These are phyloP conservation scores for Globisporangium megalacanthum DNA, from an alignment of 352 stramenopile species.

Conservation along the genomic window DNA sequence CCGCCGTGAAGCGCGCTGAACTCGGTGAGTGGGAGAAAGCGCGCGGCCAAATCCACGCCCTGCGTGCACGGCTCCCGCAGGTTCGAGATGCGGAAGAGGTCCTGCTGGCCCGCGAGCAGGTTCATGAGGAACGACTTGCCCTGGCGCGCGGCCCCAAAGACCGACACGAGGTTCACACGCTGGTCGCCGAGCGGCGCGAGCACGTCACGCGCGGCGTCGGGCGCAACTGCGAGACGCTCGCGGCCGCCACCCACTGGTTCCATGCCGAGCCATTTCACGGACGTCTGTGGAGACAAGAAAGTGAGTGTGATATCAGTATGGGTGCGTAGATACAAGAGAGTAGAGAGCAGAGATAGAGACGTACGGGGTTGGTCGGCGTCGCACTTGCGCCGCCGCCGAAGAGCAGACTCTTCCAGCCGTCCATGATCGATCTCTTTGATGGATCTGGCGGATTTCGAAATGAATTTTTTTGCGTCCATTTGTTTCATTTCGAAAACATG, in stretches of 20 bases:
- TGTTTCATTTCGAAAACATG: no score
- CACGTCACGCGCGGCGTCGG: conserved; percentile 50
- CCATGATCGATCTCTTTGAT: conserved; percentile 14
- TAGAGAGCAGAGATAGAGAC: not conserved
- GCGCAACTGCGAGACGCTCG: conserved; percentile 69
- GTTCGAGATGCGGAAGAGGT: conserved; percentile 87
- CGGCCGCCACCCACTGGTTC: conserved; percentile 21
- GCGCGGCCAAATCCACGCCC: conserved; percentile 73
- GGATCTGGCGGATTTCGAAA: not conserved
- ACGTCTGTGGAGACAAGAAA: conserved; percentile 12
- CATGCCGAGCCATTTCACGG: conserved; percentile 85
- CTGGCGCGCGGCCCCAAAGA: conserved; percentile 80
- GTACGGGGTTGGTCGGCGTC: conserved; percentile 10
- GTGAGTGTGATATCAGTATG: not conserved
- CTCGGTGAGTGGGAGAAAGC: conserved; percentile 59
- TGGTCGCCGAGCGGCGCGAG: conserved; percentile 57
- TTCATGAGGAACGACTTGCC: conserved; percentile 89
- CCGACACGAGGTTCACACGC: conserved; percentile 77
- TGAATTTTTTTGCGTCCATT: no score
- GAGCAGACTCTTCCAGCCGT: conserved; percentile 31
- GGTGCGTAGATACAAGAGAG: not conserved
- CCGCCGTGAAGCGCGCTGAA: conserved; percentile 77
- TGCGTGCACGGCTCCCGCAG: conserved; percentile 81
- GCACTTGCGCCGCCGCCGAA: conserved; percentile 33
- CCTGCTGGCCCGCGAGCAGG: conserved; percentile 77